Evolutionary conservation across 2,329 filamentous ascomycete genomes (phyloP), one percentile per base, ranked within the genome.

Genomic region (Paradendryphiella salina): DNA sequence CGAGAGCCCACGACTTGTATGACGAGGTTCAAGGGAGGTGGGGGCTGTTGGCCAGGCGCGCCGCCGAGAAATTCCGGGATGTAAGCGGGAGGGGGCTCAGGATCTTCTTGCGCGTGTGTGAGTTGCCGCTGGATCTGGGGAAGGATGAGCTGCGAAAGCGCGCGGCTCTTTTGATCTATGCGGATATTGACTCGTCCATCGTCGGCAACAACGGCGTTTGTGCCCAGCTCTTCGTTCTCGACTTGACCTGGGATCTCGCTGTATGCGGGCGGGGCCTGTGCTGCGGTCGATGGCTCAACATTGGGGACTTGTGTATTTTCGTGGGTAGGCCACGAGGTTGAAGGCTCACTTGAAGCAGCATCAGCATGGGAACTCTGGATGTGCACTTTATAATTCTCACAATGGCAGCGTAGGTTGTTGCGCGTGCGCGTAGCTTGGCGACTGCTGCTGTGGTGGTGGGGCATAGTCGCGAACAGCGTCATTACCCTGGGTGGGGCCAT

Each of bases 21-120:
- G 34, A 79, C 77, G 1, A 80, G 65, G 52, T 79, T 80, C 60
- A 79, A 64, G 1, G 75, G 73, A 20, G 77, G 78, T 4, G 77
- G 77, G 2, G 77, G 75, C 4, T 71, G 78, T 62, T 86, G 82
- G 2, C 80, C 82, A 6, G 84, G 83, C 42, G 79, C 77, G 31
- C 86, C 86, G 46, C 86, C 86, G 2, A 92, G 77, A 32, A 82
- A 86, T n/a, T 86, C 83, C 1, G 88, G 87, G 34, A 91, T 85
- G 62, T 90, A 90, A 26, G 84, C 80, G 1, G 85, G 85, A 20
- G 86, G 85, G 2, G 86, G 80, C 51, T 79, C 75, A 18, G 76
- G 75, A 45, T 85, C 79, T 35, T 80, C 74, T 29, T 78, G 75
- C 17, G 72, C 73, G n/a, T 66, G 63, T 8, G 64, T 64, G 52